A percentile compares a stretch with the other conserved stretches of the same genome.
These are phyloP conservation scores for Daldinia grandis DNA, from an alignment of 495 filamentous ascomycete genomes.

Conservation along the genomic window DNA sequence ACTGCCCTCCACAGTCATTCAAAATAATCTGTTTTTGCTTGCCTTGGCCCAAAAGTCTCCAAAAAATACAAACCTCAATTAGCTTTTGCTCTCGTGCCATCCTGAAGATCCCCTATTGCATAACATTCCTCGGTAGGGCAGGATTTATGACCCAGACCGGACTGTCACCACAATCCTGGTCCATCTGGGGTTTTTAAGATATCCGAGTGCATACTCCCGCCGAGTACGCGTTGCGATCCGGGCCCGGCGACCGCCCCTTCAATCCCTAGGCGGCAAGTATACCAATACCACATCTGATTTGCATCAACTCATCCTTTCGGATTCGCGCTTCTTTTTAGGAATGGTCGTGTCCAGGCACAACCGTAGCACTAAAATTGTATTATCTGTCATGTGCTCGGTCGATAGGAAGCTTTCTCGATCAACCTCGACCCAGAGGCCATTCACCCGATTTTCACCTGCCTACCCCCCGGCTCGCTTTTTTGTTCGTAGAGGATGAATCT, in stretches of 20 bases:
- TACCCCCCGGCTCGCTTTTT: constrained; percentile 19
- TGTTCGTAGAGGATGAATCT: constrained; percentile 40
- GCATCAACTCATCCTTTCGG: constrained; percentile 27
- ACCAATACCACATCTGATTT: constrained; percentile 31
- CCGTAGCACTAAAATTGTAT: constrained; percentile 31
- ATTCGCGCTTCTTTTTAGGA: constrained; percentile 32
- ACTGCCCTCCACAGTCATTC: constrained; percentile 43
- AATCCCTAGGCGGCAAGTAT: constrained; percentile 32
- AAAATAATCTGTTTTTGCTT: constrained; percentile 43
- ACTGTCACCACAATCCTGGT: constrained; percentile 28
- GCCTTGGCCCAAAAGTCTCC: constrained; percentile 41
- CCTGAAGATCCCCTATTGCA: constrained; percentile 32
- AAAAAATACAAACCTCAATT: constrained; percentile 43
- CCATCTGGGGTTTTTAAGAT: constrained; percentile 28
- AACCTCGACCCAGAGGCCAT: constrained; percentile 30
- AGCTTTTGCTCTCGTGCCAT: constrained; percentile 40
- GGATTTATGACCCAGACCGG: constrained; percentile 31
- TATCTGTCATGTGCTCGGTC: constrained; percentile 41
- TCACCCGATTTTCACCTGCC: constrained; percentile 19
- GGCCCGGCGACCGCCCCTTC: constrained; percentile 36
- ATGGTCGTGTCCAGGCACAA: constrained; percentile 39
- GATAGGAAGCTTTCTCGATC: constrained; percentile 35
- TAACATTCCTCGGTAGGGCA: constrained; percentile 34
- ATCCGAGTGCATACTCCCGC: constrained; percentile 32
- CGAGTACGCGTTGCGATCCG: constrained; percentile 40